phyloP scores from a whole-genome alignment of 129 eudicot species.

The Lactuca sativa region DNA sequence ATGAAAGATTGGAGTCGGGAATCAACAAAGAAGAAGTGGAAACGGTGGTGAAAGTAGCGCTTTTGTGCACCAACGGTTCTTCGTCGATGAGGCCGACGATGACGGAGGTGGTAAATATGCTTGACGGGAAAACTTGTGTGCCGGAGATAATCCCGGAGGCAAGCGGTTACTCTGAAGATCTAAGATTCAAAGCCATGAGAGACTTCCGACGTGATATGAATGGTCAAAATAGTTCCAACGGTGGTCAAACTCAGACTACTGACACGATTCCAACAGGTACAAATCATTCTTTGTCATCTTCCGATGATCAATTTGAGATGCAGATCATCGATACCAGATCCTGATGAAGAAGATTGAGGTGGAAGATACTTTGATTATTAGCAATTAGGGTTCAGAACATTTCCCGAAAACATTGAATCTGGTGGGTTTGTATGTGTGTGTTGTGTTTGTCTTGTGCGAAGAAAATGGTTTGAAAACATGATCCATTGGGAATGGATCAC shows the following conservation, averaged over 20 bases:
- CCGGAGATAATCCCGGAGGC: constrained; percentile 53
- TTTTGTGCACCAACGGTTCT: constrained; percentile 66
- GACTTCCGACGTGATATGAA: constrained; percentile 47
- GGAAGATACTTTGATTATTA: neutral
- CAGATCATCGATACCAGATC: constrained; percentile 22
- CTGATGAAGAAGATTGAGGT: constrained; percentile 11
- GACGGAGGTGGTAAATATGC: constrained; percentile 76
- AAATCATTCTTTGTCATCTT: constrained; percentile 33
- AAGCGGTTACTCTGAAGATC: constrained; percentile 42
- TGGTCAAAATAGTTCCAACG: constrained; percentile 17
- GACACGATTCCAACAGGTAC: constrained; percentile 19
- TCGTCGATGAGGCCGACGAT: constrained; percentile 69
- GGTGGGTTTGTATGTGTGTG: neutral
- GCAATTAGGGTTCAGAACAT: neutral
- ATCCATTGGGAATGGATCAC: neutral
- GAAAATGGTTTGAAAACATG: neutral
- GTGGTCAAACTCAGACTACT: constrained; percentile 32
- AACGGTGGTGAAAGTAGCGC: constrained; percentile 56
- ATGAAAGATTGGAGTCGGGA: constrained; percentile 40
- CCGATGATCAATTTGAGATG: constrained; percentile 39
- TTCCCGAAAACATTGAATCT: neutral
- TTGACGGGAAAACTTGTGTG: constrained; percentile 52
- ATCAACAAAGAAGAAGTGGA: constrained; percentile 60
- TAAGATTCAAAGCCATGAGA: constrained; percentile 77
- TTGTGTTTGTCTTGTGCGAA: neutral